A percentile compares a stretch with the other conserved stretches of the same genome.
These are phyloP conservation scores for Gryganskiella cystojenkinii DNA, from an alignment of 192 early-diverging fungal genomes.

Conservation along the genomic window DNA sequence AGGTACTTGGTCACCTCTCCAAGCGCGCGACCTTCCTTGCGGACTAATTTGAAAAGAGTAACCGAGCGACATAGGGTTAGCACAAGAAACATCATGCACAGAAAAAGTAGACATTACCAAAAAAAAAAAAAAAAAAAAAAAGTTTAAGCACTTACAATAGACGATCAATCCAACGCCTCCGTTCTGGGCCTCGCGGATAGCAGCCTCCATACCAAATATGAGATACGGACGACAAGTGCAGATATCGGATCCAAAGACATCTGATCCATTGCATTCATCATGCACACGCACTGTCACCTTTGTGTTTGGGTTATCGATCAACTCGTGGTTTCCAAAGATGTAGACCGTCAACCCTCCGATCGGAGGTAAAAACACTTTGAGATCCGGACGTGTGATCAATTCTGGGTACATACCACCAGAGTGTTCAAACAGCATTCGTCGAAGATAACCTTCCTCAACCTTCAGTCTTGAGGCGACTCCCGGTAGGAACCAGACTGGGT, in stretches of 20 bases:
- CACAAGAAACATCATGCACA: neutral
- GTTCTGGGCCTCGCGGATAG: slow-evolving; percentile 82
- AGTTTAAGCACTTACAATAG: slow-evolving; percentile 67
- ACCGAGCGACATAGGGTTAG: neutral
- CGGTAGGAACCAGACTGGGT: slow-evolving; percentile 93
- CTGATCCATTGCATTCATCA: slow-evolving; percentile 93
- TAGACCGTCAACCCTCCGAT: slow-evolving; percentile 92
- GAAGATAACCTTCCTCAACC: slow-evolving; percentile 81
- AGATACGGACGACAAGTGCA: slow-evolving; percentile 83
- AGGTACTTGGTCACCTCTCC: slow-evolving; percentile 95
- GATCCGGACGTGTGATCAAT: slow-evolving; percentile 88
- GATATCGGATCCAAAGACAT: slow-evolving; percentile 86
- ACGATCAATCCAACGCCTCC: slow-evolving; percentile 92
- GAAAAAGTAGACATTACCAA: neutral
- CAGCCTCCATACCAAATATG: slow-evolving; percentile 89
- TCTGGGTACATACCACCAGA: slow-evolving; percentile 95
- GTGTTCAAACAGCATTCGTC: slow-evolving; percentile 87
- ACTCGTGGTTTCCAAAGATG: slow-evolving; percentile 86
- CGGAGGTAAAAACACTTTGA: slow-evolving; percentile 92
- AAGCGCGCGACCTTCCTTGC: slow-evolving; percentile 91
- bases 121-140: neutral
- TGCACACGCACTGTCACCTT: slow-evolving; percentile 85
- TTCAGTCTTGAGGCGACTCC: slow-evolving; percentile 88
- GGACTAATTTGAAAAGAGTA: slow-evolving; percentile 54
- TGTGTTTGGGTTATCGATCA: slow-evolving; percentile 81